Percentiles rank a stretch among this genome's conserved stretches.
Conservation (phyloP, 1,284 basidiomycete species). For the Cryptococcus sp. region DNA sequence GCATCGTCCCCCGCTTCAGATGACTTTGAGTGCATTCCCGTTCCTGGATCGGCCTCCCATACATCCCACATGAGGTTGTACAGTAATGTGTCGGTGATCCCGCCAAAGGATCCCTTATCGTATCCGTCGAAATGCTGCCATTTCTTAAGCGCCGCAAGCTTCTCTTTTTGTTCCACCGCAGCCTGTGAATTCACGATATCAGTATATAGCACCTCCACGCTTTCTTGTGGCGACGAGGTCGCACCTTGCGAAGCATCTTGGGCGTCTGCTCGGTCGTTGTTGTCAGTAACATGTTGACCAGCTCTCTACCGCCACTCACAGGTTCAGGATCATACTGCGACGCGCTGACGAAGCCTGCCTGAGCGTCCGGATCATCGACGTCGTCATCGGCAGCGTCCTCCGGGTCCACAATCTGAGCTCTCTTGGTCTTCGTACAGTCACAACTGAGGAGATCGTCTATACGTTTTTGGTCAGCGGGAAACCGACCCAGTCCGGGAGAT, state of each 20-base stretch:
- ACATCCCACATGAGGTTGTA: constrained; percentile 39
- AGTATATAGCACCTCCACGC: background rate
- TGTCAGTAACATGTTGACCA: constrained; percentile 4
- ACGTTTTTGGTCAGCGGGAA: background rate
- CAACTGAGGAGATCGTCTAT: constrained; percentile 69
- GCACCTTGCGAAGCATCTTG: constrained; percentile 57
- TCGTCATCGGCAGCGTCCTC: constrained; percentile 33
- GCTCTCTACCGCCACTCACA: constrained; percentile 29
- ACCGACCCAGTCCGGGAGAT: background rate
- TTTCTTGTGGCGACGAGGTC: constrained; percentile 32
- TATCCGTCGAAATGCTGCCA: constrained; percentile 77
- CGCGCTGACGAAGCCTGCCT: constrained; percentile 68
- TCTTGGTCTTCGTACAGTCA: constrained; percentile 56
- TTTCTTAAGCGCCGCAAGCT: constrained; percentile 76
- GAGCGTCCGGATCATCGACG: constrained; percentile 48
- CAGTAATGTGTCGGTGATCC: constrained; percentile 54
- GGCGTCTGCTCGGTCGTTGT: constrained; percentile 23
- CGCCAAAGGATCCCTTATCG: constrained; percentile 52
- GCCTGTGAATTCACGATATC: constrained; percentile 58
- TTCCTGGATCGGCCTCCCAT: constrained; percentile 12
- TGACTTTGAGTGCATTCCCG: constrained; percentile 1
- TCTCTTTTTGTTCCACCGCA: constrained; percentile 69
- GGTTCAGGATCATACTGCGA: constrained; percentile 59
- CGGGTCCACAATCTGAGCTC: background rate
- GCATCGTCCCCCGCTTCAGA: constrained; percentile 3